A percentile compares a stretch with the other conserved stretches of the same genome.
These are phyloP conservation scores for Crithidia thermophila DNA, from an alignment of 208 protist species.

Conservation along the genomic window DNA sequence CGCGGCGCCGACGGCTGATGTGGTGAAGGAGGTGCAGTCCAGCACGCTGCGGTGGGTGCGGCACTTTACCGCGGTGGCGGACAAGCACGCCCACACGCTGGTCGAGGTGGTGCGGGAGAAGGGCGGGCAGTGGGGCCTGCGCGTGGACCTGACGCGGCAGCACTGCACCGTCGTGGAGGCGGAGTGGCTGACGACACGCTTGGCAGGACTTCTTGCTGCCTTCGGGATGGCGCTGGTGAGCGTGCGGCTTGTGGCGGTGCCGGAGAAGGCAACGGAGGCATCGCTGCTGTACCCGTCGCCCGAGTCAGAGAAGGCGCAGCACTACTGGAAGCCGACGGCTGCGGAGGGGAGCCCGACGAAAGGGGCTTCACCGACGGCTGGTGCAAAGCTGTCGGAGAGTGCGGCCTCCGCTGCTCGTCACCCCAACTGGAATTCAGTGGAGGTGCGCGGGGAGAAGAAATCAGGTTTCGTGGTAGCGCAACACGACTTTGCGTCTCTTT, in stretches of 20 bases:
- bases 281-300: conserved; percentile 22
- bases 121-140: conserved; percentile 1
- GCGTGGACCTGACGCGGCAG: conserved; percentile 20
- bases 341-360: neutral
- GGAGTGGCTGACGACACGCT: conserved; percentile 28
- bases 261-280: neutral
- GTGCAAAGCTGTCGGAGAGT: neutral
- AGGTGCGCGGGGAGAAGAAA: conserved; percentile 5
- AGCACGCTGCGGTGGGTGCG: conserved; percentile 3
- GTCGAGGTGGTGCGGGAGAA: conserved; percentile 10
- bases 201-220: conserved; percentile 10
- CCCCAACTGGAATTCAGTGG: conserved; percentile 6
- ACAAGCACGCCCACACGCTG: neutral
- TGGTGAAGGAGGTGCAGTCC: conserved; percentile 6
- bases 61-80: neutral
- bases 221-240: conserved; percentile 6
- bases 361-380: neutral
- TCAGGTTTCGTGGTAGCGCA: conserved; percentile 21
- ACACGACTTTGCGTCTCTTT: conserved; percentile 21
- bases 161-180: conserved; percentile 24
- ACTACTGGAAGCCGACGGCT: conserved; percentile 12
- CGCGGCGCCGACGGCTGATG: neutral
- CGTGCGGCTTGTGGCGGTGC: conserved; percentile 22
- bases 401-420: neutral
- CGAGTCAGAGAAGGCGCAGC: neutral